A percentile compares a stretch with the other conserved stretches of the same genome.
phyloP scores from a whole-genome alignment of 176 grass and related monocot species.

The Stipa capillata region DNA sequence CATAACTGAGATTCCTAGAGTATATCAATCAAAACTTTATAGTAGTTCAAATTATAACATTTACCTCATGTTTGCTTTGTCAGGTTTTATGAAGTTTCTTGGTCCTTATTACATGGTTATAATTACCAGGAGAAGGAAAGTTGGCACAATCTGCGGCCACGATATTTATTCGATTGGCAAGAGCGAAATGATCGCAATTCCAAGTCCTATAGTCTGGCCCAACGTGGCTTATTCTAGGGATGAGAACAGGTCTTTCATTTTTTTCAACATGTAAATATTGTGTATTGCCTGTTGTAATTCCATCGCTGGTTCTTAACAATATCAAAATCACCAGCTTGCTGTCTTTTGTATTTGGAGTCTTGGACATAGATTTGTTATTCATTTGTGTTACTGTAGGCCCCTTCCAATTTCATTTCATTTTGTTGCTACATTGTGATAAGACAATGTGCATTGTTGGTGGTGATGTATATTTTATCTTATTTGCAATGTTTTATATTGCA shows the following conservation, averaged over 20 bases:
- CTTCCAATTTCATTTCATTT: background rate
- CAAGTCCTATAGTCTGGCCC: slow-evolving; percentile 69
- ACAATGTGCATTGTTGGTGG: background rate
- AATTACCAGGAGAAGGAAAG: slow-evolving; percentile 90
- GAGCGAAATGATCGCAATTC: slow-evolving; percentile 74
- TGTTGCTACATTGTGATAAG: slow-evolving; percentile 22
- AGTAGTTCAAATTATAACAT: slow-evolving; percentile 15
- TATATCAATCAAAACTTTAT: slow-evolving; percentile 9
- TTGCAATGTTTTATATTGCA: slow-evolving; percentile 1
- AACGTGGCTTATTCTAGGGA: slow-evolving; percentile 96
- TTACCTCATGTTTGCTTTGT: slow-evolving; percentile 23
- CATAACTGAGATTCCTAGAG: background rate
- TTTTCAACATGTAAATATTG: slow-evolving; percentile 65
- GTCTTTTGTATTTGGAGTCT: slow-evolving; percentile 17
- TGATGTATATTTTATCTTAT: background rate
- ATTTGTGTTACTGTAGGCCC: background rate
- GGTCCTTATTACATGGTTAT: slow-evolving; percentile 95
- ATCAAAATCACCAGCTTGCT: slow-evolving; percentile 11
- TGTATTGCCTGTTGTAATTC: slow-evolving; percentile 58
- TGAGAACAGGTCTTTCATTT: slow-evolving; percentile 98
- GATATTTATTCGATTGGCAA: slow-evolving; percentile 73
- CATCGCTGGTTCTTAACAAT: slow-evolving; percentile 35
- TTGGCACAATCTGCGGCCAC: slow-evolving; percentile 84
- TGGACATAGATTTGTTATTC: slow-evolving; percentile 6
- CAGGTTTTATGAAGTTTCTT: slow-evolving; percentile 93